These are phyloP conservation scores for Xylaria sp. DNA, from an alignment of 495 filamentous ascomycete genomes.

Conservation along the genomic window DNA sequence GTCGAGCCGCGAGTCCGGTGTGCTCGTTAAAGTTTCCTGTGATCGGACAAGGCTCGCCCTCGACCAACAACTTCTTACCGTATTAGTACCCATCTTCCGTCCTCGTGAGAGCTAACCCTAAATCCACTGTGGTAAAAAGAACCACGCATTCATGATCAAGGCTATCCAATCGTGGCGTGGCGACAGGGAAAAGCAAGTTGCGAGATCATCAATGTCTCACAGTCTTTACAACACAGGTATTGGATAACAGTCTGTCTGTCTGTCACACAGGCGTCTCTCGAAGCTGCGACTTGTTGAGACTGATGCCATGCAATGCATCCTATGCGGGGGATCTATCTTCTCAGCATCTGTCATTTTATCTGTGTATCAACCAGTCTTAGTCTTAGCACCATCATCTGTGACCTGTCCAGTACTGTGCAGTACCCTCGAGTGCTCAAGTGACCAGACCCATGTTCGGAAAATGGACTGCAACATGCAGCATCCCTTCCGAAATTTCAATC, in stretches of 20 bases:
- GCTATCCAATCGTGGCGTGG: conserved; percentile 24
- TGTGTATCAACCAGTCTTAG: conserved; percentile 3
- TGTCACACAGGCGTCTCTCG: conserved; percentile 8
- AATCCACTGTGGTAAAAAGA: conserved; percentile 28
- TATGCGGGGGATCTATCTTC: conserved; percentile 25
- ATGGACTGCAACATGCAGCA: conserved; percentile 32
- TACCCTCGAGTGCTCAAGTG: conserved; percentile 19
- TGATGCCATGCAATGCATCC: conserved; percentile 23
- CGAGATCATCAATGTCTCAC: conserved; percentile 25
- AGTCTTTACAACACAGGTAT: conserved; percentile 17
- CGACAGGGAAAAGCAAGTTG: conserved; percentile 21
- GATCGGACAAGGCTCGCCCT: conserved; percentile 31
- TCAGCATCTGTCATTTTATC: conserved; percentile 12
- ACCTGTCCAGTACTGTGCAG: conserved; percentile 11
- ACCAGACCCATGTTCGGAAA: conserved; percentile 31
- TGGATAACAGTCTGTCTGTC: conserved; percentile 18
- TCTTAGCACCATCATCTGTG: conserved; percentile 16
- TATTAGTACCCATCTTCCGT: conserved; percentile 16
- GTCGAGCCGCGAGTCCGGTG: not conserved
- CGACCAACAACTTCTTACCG: conserved; percentile 12
- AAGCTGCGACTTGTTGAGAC: conserved; percentile 21
- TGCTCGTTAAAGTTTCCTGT: conserved; percentile 35
- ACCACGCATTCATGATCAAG: conserved; percentile 28
- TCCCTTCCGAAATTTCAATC: conserved; percentile 31
- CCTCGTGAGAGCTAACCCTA: conserved; percentile 9